phyloP scores from a whole-genome alignment of 2,329 filamentous ascomycete genomes.

The Fusarium anthophilum region DNA sequence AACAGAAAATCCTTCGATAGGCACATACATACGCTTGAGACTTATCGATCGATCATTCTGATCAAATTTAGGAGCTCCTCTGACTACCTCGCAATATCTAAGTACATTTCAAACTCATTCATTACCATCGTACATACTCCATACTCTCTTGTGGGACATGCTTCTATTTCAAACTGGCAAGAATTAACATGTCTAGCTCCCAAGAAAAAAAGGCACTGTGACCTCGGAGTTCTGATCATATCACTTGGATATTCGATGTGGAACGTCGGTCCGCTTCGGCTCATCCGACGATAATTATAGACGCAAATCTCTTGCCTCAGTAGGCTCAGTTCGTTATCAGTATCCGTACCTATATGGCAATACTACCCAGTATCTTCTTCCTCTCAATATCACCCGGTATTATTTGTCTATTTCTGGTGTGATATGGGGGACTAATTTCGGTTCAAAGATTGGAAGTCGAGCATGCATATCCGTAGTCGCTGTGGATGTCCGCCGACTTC shows the following conservation, averaged over 20 bases:
- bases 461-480: not conserved
- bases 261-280: constrained; percentile 23
- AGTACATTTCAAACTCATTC: not conserved
- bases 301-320: not conserved
- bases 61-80: not conserved
- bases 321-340: not conserved
- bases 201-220: not conserved
- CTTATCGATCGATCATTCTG: constrained; percentile 3
- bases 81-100: not conserved
- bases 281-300: constrained; percentile 17
- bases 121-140: not conserved
- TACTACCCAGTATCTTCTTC: not conserved
- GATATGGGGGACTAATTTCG: constrained; percentile 12
- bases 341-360: not conserved
- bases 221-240: not conserved
- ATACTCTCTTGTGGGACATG: not conserved
- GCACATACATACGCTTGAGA: not conserved
- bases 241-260: not conserved
- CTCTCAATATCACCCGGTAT: not conserved
- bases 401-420: constrained; percentile 4
- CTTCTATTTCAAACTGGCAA: not conserved
- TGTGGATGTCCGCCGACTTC: not conserved
- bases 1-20: constrained; percentile 1
- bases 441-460: not conserved
- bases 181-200: not conserved